These are phyloP conservation scores for Reutealis trisperma DNA, from an alignment of 345 rosid species.

Conservation along the genomic window DNA sequence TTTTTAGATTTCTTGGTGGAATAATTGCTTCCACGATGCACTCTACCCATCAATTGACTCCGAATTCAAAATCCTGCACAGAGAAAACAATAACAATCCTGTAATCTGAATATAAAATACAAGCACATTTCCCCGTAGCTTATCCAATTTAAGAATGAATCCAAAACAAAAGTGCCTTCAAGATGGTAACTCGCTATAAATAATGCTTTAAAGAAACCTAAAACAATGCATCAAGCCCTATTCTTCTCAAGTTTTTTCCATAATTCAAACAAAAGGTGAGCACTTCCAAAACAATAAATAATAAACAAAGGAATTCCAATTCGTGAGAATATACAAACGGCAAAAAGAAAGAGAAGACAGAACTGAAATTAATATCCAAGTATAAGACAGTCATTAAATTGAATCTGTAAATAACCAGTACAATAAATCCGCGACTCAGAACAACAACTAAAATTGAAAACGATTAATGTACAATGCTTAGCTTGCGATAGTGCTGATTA, in stretches of 20 bases:
- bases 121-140: not conserved
- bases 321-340: not conserved
- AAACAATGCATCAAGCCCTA: not conserved
- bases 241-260: not conserved
- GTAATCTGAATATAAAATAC: not conserved
- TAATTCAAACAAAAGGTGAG: not conserved
- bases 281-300: not conserved
- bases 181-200: not conserved
- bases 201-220: not conserved
- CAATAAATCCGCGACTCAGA: not conserved
- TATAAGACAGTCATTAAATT: not conserved
- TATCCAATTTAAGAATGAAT: conserved; percentile 2
- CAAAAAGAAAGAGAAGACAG: no score
- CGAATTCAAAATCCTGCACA: not conserved
- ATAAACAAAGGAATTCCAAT: not conserved
- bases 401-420: not conserved
- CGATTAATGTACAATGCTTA: not conserved
- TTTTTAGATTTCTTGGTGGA: not conserved
- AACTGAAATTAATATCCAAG: no score
- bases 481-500: not conserved
- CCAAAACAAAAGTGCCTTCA: not conserved
- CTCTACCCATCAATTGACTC: conserved; percentile 13
- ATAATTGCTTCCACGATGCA: not conserved
- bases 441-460: not conserved
- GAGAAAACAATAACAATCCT: not conserved